Conservation (phyloP, 164 flowering plant species). For the Dillenia turbinata region DNA sequence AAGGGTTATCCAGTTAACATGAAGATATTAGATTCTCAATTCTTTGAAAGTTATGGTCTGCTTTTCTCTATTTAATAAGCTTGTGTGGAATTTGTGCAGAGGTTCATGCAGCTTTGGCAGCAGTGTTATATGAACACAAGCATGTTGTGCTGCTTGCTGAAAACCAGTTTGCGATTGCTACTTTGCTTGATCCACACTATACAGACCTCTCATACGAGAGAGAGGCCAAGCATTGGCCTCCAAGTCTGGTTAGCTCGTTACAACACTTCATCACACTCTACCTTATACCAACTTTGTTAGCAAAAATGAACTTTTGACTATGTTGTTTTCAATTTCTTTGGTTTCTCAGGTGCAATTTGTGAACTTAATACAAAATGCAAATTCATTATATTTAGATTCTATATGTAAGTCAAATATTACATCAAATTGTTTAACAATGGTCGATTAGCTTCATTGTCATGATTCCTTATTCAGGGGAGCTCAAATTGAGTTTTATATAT, state of each 20-base stretch:
- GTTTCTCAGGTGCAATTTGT: neutral
- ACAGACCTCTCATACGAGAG: constrained; percentile 58
- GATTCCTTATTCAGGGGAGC: neutral
- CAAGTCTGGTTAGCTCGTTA: constrained; percentile 64
- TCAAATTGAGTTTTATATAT: too few relatives aligned
- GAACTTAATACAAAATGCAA: too few relatives aligned
- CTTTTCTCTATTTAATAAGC: too few relatives aligned
- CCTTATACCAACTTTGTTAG: neutral
- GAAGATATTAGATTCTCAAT: neutral
- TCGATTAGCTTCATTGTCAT: neutral
- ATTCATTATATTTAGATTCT: neutral
- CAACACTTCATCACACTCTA: constrained; percentile 54
- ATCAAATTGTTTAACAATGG: neutral
- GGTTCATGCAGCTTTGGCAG: constrained; percentile 76
- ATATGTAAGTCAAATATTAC: neutral
- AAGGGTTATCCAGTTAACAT: constrained; percentile 62
- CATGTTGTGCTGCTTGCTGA: constrained; percentile 63
- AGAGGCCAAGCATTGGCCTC: constrained; percentile 76
- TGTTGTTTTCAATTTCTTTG: neutral
- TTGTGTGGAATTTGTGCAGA: constrained; percentile 28
- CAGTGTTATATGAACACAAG: constrained; percentile 59
- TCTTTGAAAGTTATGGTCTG: neutral
- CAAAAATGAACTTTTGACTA: neutral
- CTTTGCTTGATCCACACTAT: constrained; percentile 66
- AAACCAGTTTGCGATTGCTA: constrained; percentile 67